Base-by-base conservation (phyloP, 345 rosid genomes). In the Diplotaxis tenuifolia region DNA sequence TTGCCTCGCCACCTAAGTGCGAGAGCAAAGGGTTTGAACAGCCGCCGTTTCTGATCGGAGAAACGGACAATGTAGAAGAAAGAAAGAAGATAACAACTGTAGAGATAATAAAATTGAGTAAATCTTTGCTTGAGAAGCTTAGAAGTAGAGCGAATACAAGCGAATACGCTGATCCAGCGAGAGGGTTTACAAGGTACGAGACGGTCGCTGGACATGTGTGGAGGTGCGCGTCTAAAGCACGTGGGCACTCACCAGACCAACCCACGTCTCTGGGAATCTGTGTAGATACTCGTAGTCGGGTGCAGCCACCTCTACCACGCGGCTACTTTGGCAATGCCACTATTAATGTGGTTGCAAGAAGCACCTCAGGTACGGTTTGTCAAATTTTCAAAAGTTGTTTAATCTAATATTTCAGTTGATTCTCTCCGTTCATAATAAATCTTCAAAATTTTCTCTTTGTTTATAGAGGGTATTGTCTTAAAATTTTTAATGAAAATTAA, bases 31-130 rank as follows among this genome's bases (percentile, higher is more conserved):
- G 83, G 75, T 84, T 83, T 38, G 49, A 84, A 5, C 78, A 57
- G 15, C 87, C 84, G 0, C 92, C 87, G 1, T 52, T 88, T 7
- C 65, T 88, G 78, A 61, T 86, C 7, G 89, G 89, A 23, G 62
- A 59, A 65, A 32, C 54, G 7, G 68, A 75, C 59, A 80, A 80
- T 8, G 52, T 60, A 1, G 86, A 83, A 21, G 84, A 84, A 62
- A 67, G 80, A 53, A 79, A 74, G 21, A 86, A 84, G 68, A 73
- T 79, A 68, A 86, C 93, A 5, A 71, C 67, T 1, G 74, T 79
- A 42, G 86, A 72, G 40, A 83, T 78, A 83, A 65, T 88, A 21
- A 84, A 65, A 34, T 45, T 88, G 7, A 80, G 80, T 23, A 81
- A 76, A 65, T 10, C 70, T 36, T 80, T 83, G 75, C 82, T 86